These are phyloP conservation scores for Hanseniaspora lachancei DNA, from an alignment of 805 yeast species.

Conservation along the genomic window DNA sequence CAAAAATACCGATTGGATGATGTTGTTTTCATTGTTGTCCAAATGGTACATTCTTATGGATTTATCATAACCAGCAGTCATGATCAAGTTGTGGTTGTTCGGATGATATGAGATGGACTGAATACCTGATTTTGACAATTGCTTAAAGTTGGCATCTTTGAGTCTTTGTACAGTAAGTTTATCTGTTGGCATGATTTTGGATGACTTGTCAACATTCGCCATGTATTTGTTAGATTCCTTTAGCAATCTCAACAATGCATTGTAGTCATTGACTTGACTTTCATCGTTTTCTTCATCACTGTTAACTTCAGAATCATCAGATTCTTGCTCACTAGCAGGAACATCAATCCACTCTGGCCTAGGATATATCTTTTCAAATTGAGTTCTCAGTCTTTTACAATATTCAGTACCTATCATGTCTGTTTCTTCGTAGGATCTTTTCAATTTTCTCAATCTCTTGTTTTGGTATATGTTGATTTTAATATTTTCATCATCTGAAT, in stretches of 20 bases:
- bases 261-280: slow-evolving; percentile 30
- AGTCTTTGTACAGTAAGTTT: slow-evolving; percentile 66
- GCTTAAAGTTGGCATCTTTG: slow-evolving; percentile 70
- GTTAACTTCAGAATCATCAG: slow-evolving; percentile 19
- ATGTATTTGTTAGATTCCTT: slow-evolving; percentile 31
- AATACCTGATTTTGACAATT: slow-evolving; percentile 63
- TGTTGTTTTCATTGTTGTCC: slow-evolving; percentile 70
- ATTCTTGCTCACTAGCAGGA: slow-evolving; percentile 23
- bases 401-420: slow-evolving; percentile 48
- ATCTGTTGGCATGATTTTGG: slow-evolving; percentile 51
- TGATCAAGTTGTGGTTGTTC: slow-evolving; percentile 54
- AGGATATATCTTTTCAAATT: slow-evolving; percentile 62
- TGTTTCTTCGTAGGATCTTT: slow-evolving; percentile 45
- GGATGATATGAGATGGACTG: slow-evolving; percentile 81
- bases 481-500: slow-evolving; percentile 77
- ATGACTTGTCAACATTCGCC: slow-evolving; percentile 18
- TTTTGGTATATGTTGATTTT: slow-evolving; percentile 45
- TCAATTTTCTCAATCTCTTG: slow-evolving; percentile 56
- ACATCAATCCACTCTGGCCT: slow-evolving; percentile 68
- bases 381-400: slow-evolving; percentile 52
- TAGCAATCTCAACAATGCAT: slow-evolving; percentile 30
- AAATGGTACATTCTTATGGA: slow-evolving; percentile 77
- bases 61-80: slow-evolving; percentile 88
- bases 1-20: slow-evolving; percentile 72
- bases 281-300: slow-evolving; percentile 24